Conservation (phyloP, 768 basidiomycete genomes). For the Trametes cingulata region DNA sequence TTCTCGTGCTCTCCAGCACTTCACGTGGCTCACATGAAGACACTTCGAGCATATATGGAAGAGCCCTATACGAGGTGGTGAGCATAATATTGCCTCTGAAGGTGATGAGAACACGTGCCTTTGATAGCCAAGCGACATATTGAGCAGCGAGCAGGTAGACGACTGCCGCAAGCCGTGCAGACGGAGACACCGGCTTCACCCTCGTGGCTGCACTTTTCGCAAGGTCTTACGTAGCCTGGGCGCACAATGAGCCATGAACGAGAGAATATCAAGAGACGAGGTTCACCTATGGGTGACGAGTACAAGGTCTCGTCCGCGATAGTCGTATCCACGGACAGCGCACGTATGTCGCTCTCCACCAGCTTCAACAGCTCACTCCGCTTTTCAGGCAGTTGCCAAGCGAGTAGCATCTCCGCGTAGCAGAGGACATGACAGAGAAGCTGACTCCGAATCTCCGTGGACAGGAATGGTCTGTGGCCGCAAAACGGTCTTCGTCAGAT, state of each 20-base stretch:
- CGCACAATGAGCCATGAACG: neutral
- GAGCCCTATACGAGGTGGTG: slow-evolving; percentile 22
- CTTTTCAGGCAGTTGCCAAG: slow-evolving; percentile 73
- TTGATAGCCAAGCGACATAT: slow-evolving; percentile 77
- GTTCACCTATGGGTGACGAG: slow-evolving; percentile 1
- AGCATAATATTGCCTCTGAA: neutral
- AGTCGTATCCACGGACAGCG: slow-evolving; percentile 25
- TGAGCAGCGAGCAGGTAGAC: slow-evolving; percentile 56
- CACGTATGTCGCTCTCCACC: slow-evolving; percentile 39
- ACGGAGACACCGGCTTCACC: slow-evolving; percentile 38
- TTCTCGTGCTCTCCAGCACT: slow-evolving; percentile 26
- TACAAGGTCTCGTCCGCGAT: slow-evolving; percentile 29
- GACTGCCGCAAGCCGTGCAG: slow-evolving; percentile 42
- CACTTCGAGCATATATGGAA: slow-evolving; percentile 29
- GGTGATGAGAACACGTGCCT: slow-evolving; percentile 42
- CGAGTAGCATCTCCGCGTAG: slow-evolving; percentile 74
- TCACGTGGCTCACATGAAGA: slow-evolving; percentile 28
- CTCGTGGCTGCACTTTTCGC: slow-evolving; percentile 25
- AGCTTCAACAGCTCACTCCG: slow-evolving; percentile 73
- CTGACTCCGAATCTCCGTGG: slow-evolving; percentile 43
- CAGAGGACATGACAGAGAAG: slow-evolving; percentile 56
- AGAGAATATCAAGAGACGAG: too few species aligned
- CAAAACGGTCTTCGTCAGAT: neutral
- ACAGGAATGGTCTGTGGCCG: slow-evolving; percentile 28
- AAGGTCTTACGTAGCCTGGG: slow-evolving; percentile 48